These are phyloP conservation scores for Orychophragmus violaceus DNA, from an alignment of 345 rosid species.

Conservation along the genomic window DNA sequence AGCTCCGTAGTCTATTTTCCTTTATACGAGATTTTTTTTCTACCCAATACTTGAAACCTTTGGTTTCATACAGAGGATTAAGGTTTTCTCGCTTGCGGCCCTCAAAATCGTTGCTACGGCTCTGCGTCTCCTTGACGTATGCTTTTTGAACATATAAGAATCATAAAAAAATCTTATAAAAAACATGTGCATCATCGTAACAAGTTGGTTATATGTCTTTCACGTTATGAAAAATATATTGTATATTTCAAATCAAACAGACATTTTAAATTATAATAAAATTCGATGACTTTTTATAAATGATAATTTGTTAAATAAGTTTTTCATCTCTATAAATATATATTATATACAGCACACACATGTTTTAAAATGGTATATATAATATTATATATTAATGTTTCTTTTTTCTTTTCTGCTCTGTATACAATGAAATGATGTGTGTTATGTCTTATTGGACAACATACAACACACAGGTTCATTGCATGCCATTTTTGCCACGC, in stretches of 20 bases:
- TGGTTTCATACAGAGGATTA: too few species aligned
- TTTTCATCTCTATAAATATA: background rate
- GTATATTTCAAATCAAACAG: background rate
- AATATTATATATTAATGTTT: too few species aligned
- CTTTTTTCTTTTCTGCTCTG: too few species aligned
- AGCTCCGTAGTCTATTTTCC: too few species aligned
- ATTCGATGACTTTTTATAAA: background rate
- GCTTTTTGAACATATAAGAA: background rate
- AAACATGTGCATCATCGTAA: background rate
- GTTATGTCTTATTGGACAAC: background rate
- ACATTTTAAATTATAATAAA: background rate
- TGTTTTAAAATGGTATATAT: too few species aligned
- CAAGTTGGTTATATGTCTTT: background rate
- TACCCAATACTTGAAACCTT: too few species aligned
- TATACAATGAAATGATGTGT: background rate
- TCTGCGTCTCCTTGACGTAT: too few species aligned
- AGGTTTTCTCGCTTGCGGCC: too few species aligned
- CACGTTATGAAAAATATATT: background rate
- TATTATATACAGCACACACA: too few species aligned
- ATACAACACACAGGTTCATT: slow-evolving; percentile 3
- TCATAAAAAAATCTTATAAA: background rate
- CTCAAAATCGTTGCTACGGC: too few species aligned
- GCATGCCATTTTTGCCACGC: background rate
- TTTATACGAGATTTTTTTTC: too few species aligned
- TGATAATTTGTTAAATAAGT: background rate